Evolutionary conservation across 176 grass and related monocot species (phyloP).

Genomic region (Eleusine coracana): DNA sequence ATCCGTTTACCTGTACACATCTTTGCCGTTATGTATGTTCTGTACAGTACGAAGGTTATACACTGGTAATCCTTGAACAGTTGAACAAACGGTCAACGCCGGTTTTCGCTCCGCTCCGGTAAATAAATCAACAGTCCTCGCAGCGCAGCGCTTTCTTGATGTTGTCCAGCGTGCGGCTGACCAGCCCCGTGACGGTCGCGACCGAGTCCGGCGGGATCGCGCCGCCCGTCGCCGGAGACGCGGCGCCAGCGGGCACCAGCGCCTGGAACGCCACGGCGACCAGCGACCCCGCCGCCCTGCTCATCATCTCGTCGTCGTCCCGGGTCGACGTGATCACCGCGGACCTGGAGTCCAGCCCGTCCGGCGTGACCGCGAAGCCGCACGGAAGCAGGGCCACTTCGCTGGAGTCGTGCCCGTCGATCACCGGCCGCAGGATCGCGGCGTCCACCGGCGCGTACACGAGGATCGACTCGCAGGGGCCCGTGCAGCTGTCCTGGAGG

Average conservation of each 20-base stretch:
- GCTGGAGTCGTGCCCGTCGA: constrained; percentile 65
- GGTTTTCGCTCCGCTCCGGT: neutral
- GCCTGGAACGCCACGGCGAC: constrained; percentile 69
- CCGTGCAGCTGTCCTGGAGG: constrained; percentile 72
- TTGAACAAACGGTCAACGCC: too few relatives aligned
- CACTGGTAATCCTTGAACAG: neutral
- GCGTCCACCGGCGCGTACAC: constrained; percentile 59
- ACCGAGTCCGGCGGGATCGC: constrained; percentile 41
- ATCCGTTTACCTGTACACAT: neutral
- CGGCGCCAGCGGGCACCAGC: constrained; percentile 28
- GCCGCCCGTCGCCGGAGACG: constrained; percentile 18
- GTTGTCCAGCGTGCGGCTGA: constrained; percentile 56
- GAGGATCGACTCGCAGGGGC: constrained; percentile 59
- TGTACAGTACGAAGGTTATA: neutral
- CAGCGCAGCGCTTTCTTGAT: constrained; percentile 65
- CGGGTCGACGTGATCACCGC: constrained; percentile 61
- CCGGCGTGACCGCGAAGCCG: constrained; percentile 68
- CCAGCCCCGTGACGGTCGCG: constrained; percentile 44
- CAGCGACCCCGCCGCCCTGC: constrained; percentile 49
- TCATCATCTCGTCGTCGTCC: neutral
- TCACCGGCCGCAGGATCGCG: constrained; percentile 50
- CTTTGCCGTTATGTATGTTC: neutral
- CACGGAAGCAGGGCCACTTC: constrained; percentile 61
- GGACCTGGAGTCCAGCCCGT: constrained; percentile 54
- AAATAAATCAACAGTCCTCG: constrained; percentile 32